Percentiles rank a stretch among this genome's conserved stretches.
Evolutionary conservation across 2,329 filamentous ascomycete species (phyloP).

Genomic region (Exophiala aquamarina): DNA sequence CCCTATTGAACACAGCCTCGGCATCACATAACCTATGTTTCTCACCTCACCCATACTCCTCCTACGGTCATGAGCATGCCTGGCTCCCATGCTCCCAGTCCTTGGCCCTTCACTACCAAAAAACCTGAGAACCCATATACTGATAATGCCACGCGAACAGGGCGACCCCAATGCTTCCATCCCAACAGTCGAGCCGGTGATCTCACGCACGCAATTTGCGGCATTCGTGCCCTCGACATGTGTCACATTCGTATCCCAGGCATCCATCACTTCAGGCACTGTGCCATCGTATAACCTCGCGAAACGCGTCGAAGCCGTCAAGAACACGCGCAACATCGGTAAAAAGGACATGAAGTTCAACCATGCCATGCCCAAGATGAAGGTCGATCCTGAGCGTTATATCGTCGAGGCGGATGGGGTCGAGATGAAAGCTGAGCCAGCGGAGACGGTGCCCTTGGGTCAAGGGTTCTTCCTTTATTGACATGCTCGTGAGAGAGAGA

Average conservation of each 20-base stretch:
- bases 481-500: background rate
- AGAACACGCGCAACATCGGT: slow-evolving; percentile 69
- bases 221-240: slow-evolving; percentile 68
- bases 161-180: slow-evolving; percentile 82
- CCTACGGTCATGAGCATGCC: too few species aligned
- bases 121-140: background rate
- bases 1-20: slow-evolving; percentile 1
- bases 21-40: background rate
- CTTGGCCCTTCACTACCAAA: too few species aligned
- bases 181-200: slow-evolving; percentile 80
- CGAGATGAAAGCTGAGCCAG: slow-evolving; percentile 71
- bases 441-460: slow-evolving; percentile 68
- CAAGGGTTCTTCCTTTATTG: slow-evolving; percentile 77
- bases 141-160: slow-evolving; percentile 39
- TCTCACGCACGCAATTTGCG: slow-evolving; percentile 84
- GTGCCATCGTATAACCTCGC: slow-evolving; percentile 71
- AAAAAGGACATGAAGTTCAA: slow-evolving; percentile 94
- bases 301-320: slow-evolving; percentile 79
- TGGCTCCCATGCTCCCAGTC: too few species aligned
- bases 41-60: background rate
- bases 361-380: slow-evolving; percentile 79
- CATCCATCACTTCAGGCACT: slow-evolving; percentile 65
- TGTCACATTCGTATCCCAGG: slow-evolving; percentile 79
- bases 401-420: slow-evolving; percentile 79
- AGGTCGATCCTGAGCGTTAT: slow-evolving; percentile 88